A percentile compares a stretch with the other conserved stretches of the same genome.
These are phyloP conservation scores for Trichoderma sp. DNA, from an alignment of 2,329 filamentous ascomycete genomes.

Conservation along the genomic window DNA sequence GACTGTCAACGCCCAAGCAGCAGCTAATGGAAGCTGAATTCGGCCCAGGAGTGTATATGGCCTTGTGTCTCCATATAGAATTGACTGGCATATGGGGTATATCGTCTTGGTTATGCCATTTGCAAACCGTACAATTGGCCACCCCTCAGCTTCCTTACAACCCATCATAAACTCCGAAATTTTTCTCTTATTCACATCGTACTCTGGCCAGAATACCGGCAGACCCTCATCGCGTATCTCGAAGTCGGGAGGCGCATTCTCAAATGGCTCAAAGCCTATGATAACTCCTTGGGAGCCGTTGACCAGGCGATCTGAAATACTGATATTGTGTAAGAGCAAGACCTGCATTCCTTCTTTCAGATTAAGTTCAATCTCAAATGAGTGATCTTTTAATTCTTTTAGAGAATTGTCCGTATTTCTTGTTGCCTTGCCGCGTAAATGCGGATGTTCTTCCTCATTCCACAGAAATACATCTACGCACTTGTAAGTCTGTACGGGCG, in stretches of 20 bases:
- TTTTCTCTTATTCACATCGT: background rate
- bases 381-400: constrained; percentile 15
- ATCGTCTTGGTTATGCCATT: constrained; percentile 47
- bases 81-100: constrained; percentile 49
- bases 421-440: background rate
- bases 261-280: constrained; percentile 22
- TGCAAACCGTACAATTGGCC: constrained; percentile 46
- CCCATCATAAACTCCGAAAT: constrained; percentile 19
- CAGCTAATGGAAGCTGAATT: constrained; percentile 59
- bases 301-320: constrained; percentile 12
- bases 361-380: constrained; percentile 15
- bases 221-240: background rate
- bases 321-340: constrained; percentile 28
- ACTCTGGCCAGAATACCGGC: background rate
- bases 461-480: background rate
- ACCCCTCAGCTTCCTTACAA: background rate
- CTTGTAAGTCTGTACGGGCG: background rate
- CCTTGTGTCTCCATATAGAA: constrained; percentile 42
- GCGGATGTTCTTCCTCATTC: background rate
- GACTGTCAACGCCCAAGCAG: constrained; percentile 62
- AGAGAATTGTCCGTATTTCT: constrained; percentile 19
- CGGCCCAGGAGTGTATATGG: constrained; percentile 50
- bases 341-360: constrained; percentile 25
- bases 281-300: constrained; percentile 31
- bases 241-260: accelerated